Evolutionary conservation across 352 stramenopile genomes (phyloP).

Genomic region (Pseudoperonospora humuli): DNA sequence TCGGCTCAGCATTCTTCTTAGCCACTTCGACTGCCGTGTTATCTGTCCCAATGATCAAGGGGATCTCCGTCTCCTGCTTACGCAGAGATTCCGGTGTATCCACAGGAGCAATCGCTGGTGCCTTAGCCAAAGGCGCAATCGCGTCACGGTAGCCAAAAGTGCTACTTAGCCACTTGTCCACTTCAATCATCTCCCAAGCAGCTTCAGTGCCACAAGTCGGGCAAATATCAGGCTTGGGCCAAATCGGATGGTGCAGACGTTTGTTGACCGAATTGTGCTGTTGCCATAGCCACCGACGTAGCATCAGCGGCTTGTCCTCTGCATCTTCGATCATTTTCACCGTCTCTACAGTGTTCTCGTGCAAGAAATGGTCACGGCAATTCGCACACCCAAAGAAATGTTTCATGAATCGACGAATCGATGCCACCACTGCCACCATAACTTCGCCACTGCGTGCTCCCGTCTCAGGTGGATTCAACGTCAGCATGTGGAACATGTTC

Average conservation of each 20-base stretch:
- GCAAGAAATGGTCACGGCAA: conserved; percentile 73
- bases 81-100: conserved; percentile 16
- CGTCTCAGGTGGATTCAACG: conserved; percentile 49
- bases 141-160: conserved; percentile 61
- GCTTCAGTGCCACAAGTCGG: conserved; percentile 55
- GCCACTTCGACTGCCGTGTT: conserved; percentile 1
- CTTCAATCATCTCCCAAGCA: conserved; percentile 56
- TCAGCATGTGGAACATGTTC: conserved; percentile 86
- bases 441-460: conserved; percentile 35
- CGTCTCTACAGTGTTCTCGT: conserved; percentile 60
- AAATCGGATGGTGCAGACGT: conserved; percentile 61
- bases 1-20: conserved; percentile 7
- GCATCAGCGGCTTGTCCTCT: conserved; percentile 52
- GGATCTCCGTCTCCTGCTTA: conserved; percentile 10
- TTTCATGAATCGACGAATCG: conserved; percentile 77
- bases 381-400: conserved; percentile 80
- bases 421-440: conserved; percentile 58
- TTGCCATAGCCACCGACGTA: conserved; percentile 78
- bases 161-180: conserved; percentile 67
- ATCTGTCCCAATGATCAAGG: conserved; percentile 1
- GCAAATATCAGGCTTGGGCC: conserved; percentile 66
- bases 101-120: conserved; percentile 15
- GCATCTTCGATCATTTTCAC: conserved; percentile 57
- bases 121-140: conserved; percentile 25
- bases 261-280: conserved; percentile 84